phyloP scores from a whole-genome alignment of 441 rosid genomes.

The Manihot esculenta region DNA sequence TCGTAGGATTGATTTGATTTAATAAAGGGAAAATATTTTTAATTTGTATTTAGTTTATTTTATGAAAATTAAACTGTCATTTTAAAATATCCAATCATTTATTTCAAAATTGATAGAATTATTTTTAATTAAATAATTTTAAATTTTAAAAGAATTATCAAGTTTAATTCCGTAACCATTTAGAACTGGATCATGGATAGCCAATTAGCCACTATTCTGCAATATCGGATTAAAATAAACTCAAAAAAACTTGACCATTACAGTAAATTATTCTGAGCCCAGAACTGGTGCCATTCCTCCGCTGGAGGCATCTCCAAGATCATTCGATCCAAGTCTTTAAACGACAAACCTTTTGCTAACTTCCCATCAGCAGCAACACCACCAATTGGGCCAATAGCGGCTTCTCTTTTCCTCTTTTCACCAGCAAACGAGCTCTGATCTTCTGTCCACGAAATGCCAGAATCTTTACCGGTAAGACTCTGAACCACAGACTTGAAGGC shows the following conservation, averaged over 20 bases:
- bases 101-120: neutral
- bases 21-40: too few species aligned
- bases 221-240: too few species aligned
- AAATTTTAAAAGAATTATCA: too few species aligned
- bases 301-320: slow-evolving; percentile 31
- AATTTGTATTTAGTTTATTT: too few species aligned
- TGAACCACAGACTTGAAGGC: slow-evolving; percentile 38
- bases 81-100: too few species aligned
- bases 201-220: too few species aligned
- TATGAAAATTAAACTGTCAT: too few species aligned
- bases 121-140: too few species aligned
- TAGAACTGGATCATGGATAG: too few species aligned
- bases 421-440: slow-evolving; percentile 28
- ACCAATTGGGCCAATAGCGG: neutral
- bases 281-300: slow-evolving; percentile 33
- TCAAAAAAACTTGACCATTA: too few species aligned
- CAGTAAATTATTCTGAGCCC: slow-evolving; percentile 1
- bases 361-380: neutral
- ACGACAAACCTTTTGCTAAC: slow-evolving; percentile 27
- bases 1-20: too few species aligned
- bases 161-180: too few species aligned
- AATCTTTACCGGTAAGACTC: slow-evolving; percentile 41
- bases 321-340: slow-evolving; percentile 40
- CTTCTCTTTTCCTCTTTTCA: slow-evolving; percentile 12
- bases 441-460: slow-evolving; percentile 34